Conservation (phyloP, 352 stramenopile species). For the Blastocystis sp. region DNA sequence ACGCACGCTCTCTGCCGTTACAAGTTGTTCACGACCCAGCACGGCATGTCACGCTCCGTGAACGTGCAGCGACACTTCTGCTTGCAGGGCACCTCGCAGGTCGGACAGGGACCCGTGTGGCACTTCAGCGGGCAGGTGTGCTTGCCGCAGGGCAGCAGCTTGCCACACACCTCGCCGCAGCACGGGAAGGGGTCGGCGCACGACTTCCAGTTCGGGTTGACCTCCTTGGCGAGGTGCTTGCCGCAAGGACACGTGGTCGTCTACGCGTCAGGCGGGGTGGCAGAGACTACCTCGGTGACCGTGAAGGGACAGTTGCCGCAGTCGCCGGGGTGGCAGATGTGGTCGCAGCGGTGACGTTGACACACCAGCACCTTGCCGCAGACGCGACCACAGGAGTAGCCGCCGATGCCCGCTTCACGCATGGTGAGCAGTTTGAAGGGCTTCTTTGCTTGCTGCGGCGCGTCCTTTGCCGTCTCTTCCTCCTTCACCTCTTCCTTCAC, state of each 20-base stretch:
- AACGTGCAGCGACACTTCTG: slow-evolving; percentile 70
- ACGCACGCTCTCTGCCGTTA: not conserved
- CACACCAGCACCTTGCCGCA: slow-evolving; percentile 71
- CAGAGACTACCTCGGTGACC: not conserved
- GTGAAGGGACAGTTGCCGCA: slow-evolving; percentile 63
- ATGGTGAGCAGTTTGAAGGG: slow-evolving; percentile 37
- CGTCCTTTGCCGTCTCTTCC: not conserved
- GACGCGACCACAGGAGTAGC: slow-evolving; percentile 64
- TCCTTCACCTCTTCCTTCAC: slow-evolving; percentile 2
- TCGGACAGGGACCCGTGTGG: slow-evolving; percentile 61
- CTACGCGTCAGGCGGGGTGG: not conserved
- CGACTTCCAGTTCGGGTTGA: slow-evolving; percentile 52
- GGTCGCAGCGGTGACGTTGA: slow-evolving; percentile 64
- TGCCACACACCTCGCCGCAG: slow-evolving; percentile 73
- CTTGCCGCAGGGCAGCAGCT: slow-evolving; percentile 66
- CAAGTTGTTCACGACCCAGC: slow-evolving; percentile 42
- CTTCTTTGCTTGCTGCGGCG: not conserved
- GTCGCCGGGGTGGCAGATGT: slow-evolving; percentile 72
- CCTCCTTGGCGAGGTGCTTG: slow-evolving; percentile 55
- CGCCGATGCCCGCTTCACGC: slow-evolving; percentile 58
- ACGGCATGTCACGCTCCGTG: slow-evolving; percentile 60
- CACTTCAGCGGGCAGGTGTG: slow-evolving; percentile 61
- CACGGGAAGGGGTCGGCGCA: slow-evolving; percentile 73
- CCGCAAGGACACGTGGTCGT: slow-evolving; percentile 52
- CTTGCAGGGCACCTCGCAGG: slow-evolving; percentile 27